These are phyloP conservation scores for Mallotus nudiflorus DNA, from an alignment of 345 rosid genomes.

Conservation along the genomic window DNA sequence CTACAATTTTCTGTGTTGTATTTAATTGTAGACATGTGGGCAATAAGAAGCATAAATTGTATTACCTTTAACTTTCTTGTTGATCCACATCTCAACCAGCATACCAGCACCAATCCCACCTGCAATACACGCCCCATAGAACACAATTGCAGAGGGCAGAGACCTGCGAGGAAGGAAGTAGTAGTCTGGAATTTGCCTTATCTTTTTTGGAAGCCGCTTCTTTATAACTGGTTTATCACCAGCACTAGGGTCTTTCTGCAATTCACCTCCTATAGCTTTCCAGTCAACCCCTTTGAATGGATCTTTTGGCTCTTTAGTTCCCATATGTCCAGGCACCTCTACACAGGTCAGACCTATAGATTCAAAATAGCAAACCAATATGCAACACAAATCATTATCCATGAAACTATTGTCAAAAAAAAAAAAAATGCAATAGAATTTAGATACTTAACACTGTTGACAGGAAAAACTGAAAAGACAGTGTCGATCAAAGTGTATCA, in stretches of 20 bases:
- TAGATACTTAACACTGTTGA: no score
- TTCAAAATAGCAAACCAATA: no score
- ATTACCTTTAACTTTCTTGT: slow-evolving; percentile 80
- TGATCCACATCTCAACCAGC: slow-evolving; percentile 83
- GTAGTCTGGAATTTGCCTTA: slow-evolving; percentile 82
- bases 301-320: slow-evolving; percentile 58
- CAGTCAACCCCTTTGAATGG: slow-evolving; percentile 91
- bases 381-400: no score
- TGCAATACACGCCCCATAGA: slow-evolving; percentile 76
- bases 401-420: no score
- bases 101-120: slow-evolving; percentile 92
- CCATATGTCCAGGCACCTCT: no score
- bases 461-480: no score
- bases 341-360: no score
- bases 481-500: no score
- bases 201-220: slow-evolving; percentile 75
- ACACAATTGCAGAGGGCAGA: slow-evolving; percentile 54
- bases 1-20: no score
- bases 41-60: not conserved
- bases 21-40: no score
- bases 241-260: slow-evolving; percentile 64
- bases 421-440: no score
- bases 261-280: no score
- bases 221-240: slow-evolving; percentile 48
- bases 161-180: slow-evolving; percentile 86